Conservation (phyloP, 805 yeast species). For the Saccharomyces paradoxus region DNA sequence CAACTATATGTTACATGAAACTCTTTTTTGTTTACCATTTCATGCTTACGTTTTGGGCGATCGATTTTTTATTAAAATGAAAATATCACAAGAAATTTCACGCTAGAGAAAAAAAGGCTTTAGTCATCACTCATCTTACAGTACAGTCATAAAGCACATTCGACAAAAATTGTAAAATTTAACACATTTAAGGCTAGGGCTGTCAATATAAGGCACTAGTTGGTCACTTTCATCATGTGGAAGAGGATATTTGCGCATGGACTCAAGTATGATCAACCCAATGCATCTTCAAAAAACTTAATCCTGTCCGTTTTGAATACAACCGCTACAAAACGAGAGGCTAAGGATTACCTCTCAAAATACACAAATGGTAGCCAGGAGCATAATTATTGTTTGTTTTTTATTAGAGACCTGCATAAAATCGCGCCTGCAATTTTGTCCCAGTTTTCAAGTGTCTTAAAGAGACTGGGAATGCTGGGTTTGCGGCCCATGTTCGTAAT, state of each 20-base stretch:
- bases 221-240: constrained; percentile 11
- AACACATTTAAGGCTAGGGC: background rate
- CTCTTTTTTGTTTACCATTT: background rate
- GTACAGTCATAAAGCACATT: background rate
- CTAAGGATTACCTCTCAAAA: constrained; percentile 66
- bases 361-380: constrained; percentile 35
- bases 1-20: background rate
- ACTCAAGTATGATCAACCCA: constrained; percentile 17
- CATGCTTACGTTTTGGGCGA: background rate
- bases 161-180: background rate
- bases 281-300: constrained; percentile 43
- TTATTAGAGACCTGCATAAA: constrained; percentile 19
- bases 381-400: constrained; percentile 22
- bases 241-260: constrained; percentile 8
- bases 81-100: background rate
- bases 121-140: background rate
- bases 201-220: background rate
- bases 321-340: constrained; percentile 91
- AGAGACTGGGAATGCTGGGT: constrained; percentile 38
- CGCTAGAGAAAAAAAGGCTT: background rate
- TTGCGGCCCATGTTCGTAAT: constrained; percentile 63
- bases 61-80: background rate
- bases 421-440: constrained; percentile 3
- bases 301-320: constrained; percentile 79
- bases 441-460: constrained; percentile 19